These are phyloP conservation scores for Carex littledalei DNA, from an alignment of 176 grass and related monocot species.

Conservation along the genomic window DNA sequence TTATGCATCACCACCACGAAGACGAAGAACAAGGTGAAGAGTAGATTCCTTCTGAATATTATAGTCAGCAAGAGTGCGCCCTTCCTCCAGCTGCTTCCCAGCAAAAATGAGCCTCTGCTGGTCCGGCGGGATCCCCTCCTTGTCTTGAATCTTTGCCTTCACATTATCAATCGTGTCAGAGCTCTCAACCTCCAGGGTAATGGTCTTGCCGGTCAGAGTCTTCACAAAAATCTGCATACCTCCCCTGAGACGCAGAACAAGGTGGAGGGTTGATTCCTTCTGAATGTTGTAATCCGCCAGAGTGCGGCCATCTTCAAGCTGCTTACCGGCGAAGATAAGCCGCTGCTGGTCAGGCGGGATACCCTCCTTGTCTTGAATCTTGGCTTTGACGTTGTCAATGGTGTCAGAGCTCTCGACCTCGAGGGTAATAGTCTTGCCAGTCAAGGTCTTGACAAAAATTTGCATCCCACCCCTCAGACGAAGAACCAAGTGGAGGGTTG, in stretches of 20 bases:
- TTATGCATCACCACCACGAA: not conserved
- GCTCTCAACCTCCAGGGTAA: constrained; percentile 5
- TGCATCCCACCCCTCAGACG: not conserved
- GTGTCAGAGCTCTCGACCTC: not conserved
- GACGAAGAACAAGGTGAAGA: constrained; percentile 9
- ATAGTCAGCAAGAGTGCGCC: not conserved
- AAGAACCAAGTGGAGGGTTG: not conserved
- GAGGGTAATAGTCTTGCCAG: not conserved
- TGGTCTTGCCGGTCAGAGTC: constrained; percentile 18
- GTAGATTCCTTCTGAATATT: not conserved
- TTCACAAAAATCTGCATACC: constrained; percentile 25
- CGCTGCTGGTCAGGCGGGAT: not conserved
- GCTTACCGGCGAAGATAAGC: not conserved
- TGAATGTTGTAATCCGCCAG: not conserved
- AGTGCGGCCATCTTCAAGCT: not conserved
- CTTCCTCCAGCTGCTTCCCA: not conserved
- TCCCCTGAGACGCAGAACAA: not conserved
- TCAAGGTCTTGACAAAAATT: not conserved
- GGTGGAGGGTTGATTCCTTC: not conserved
- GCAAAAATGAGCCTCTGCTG: not conserved
- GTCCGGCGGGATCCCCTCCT: not conserved
- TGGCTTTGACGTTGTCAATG: not conserved
- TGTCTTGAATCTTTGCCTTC: constrained; percentile 15
- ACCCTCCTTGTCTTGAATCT: not conserved
- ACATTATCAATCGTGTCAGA: constrained; percentile 10